phyloP scores from a whole-genome alignment of 73 alveolate species.

The Paraurostyla sp. region DNA sequence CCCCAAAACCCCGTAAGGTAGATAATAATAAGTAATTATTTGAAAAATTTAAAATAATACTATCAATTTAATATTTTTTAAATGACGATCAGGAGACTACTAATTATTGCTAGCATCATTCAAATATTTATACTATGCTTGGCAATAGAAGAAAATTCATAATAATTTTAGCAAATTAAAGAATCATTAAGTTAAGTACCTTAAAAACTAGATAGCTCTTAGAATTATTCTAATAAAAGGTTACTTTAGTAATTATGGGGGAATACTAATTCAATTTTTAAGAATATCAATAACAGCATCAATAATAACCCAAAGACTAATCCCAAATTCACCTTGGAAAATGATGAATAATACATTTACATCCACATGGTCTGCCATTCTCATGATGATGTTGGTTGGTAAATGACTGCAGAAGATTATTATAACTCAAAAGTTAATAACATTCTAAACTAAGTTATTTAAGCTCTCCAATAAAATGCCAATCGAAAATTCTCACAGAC shows the following conservation, averaged over 20 bases:
- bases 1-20: slow-evolving; percentile 25
- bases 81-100: neutral
- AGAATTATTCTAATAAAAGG: too few species aligned
- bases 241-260: too few species aligned
- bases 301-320: too few species aligned
- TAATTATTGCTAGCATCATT: too few species aligned
- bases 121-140: too few species aligned
- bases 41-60: neutral
- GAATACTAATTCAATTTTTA: neutral
- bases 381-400: slow-evolving; percentile 96
- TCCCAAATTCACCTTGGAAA: neutral
- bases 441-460: slow-evolving; percentile 62
- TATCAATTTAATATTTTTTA: neutral
- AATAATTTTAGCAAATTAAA: too few species aligned
- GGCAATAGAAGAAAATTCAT: too few species aligned
- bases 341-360: neutral
- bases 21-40: neutral
- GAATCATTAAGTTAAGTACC: too few species aligned
- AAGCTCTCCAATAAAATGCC: slow-evolving; percentile 46
- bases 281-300: neutral
- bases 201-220: too few species aligned
- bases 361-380: slow-evolving; percentile 91
- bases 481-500: slow-evolving; percentile 86
- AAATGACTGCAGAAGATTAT: slow-evolving; percentile 83
- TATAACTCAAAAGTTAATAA: slow-evolving; percentile 43